Evolutionary conservation across 108 stramenopile genomes (phyloP).

Genomic region (Skeletonema grethae): DNA sequence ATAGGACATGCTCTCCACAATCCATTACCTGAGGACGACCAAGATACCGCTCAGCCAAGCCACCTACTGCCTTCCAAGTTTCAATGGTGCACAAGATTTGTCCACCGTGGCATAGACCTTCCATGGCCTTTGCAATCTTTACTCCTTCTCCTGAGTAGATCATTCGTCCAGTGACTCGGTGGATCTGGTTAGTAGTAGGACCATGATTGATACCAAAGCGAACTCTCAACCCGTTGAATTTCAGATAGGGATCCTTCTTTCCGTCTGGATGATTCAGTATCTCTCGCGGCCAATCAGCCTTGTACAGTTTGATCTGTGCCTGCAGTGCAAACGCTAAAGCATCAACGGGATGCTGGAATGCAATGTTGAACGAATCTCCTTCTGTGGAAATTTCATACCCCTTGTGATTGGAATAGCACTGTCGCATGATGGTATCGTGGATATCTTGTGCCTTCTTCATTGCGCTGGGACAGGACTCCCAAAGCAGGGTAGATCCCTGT

Average conservation of each 20-base stretch:
- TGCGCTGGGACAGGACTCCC: slow-evolving; percentile 26
- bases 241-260: slow-evolving; percentile 27
- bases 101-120: slow-evolving; percentile 42
- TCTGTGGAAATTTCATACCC: slow-evolving; percentile 50
- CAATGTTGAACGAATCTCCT: slow-evolving; percentile 40
- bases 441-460: slow-evolving; percentile 30
- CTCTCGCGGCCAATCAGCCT: slow-evolving; percentile 37
- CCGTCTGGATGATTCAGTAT: slow-evolving; percentile 35
- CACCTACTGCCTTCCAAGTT: slow-evolving; percentile 31
- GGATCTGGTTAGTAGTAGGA: slow-evolving; percentile 3
- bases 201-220: slow-evolving; percentile 35
- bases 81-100: slow-evolving; percentile 48
- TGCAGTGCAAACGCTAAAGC: slow-evolving; percentile 44
- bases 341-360: slow-evolving; percentile 41
- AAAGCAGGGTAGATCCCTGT: slow-evolving; percentile 25
- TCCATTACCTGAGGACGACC: slow-evolving; percentile 40
- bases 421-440: slow-evolving; percentile 29
- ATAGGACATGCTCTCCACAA: slow-evolving; percentile 39
- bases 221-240: slow-evolving; percentile 33
- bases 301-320: slow-evolving; percentile 33
- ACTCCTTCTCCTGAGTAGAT: slow-evolving; percentile 37
- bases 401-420: slow-evolving; percentile 13
- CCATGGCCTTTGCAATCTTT: slow-evolving; percentile 38
- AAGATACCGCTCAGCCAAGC: slow-evolving; percentile 27
- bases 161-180: slow-evolving; percentile 34